A percentile compares a stretch with the other conserved stretches of the same genome.
phyloP scores from a whole-genome alignment of 805 yeast genomes.

The Candida rishiriensis region DNA sequence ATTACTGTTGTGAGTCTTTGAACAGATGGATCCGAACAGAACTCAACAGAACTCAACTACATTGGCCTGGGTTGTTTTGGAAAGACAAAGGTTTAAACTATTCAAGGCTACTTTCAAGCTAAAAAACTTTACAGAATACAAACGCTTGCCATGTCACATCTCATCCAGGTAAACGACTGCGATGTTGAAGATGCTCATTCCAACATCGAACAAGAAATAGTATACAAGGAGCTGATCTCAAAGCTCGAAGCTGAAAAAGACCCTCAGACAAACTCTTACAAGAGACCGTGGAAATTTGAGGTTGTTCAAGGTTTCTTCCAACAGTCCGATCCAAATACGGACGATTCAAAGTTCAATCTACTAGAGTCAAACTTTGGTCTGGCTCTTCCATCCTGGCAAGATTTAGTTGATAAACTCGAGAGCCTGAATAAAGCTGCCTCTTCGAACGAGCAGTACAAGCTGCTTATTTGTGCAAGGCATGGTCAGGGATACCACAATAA shows the following conservation, averaged over 20 bases:
- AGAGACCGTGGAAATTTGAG: constrained; percentile 44
- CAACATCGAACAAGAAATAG: constrained; percentile 14
- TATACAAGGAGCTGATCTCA: constrained; percentile 9
- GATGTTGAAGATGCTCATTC: constrained; percentile 28
- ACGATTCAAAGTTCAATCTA: constrained; percentile 44
- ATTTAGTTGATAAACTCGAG: constrained; percentile 29
- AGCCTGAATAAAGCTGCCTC: constrained; percentile 33
- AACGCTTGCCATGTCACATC: constrained; percentile 7
- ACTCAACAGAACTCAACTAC: too few species aligned
- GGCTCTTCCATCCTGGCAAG: constrained; percentile 36
- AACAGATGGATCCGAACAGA: too few species aligned
- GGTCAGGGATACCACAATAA: constrained; percentile 68
- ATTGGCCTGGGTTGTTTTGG: too few species aligned
- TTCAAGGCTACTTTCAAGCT: too few species aligned
- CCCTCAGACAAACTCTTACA: constrained; percentile 19
- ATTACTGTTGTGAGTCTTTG: too few species aligned
- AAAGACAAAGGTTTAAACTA: too few species aligned
- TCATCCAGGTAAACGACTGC: constrained; percentile 19
- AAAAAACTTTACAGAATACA: too few species aligned
- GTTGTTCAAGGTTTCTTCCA: constrained; percentile 47
- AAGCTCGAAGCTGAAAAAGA: constrained; percentile 18
- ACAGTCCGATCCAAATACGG: constrained; percentile 39
- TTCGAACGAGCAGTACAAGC: constrained; percentile 39
- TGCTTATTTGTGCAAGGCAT: constrained; percentile 56
- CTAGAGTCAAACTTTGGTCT: constrained; percentile 42